Base-by-base conservation (phyloP, 2,329 filamentous ascomycete species). In the Cladosporium austrohemisphaericum region DNA sequence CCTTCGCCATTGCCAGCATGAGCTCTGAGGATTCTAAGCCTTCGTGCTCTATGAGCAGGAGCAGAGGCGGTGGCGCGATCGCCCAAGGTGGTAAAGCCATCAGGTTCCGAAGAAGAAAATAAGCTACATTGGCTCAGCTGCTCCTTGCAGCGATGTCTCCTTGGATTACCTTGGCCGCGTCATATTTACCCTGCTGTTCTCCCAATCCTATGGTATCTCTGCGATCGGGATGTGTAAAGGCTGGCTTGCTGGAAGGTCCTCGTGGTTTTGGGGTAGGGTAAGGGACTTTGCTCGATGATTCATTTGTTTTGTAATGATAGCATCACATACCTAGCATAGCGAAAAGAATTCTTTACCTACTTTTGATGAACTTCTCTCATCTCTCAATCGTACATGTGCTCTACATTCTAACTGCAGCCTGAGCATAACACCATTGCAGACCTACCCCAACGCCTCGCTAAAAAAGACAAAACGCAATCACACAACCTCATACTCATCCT, bases 41-140 rank as follows among this genome's bases (percentile, higher is more conserved):
- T 1, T 73, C 81, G 26, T 93, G 86, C 57, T 86, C 92, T 51
- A 96, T 98, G 90, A 95, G 90, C 53, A 84, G 93, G 44, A 84
- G 76, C 58, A 74, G 65, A 37, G 74, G 75, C 35, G 71, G 71
- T 50, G 77, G 76, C 1, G 68, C 67, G 23, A 72, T 80, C 38
- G 77, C 77, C 16, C 76, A 75, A 58, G 72, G 74, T 22, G 78
- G 83, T 4, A 49, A 49, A 18, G 43, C 32, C 6, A 37, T 47
- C 13, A 22, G 43, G 2, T 47, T 47, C 32, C 32, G 43, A 10
- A 47, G 22, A 33, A 38, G 33, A 16, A 38, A 38, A 36, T 47
- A 23, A 47, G 25, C 13, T 10, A 13, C 16, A 4, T 18, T 6
- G 13, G 16, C 32, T 19, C 10, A 5, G 10, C 16, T 16, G 16